These are phyloP conservation scores for Sporothrix variecibatus DNA, from an alignment of 2,329 filamentous ascomycete genomes.

Conservation along the genomic window DNA sequence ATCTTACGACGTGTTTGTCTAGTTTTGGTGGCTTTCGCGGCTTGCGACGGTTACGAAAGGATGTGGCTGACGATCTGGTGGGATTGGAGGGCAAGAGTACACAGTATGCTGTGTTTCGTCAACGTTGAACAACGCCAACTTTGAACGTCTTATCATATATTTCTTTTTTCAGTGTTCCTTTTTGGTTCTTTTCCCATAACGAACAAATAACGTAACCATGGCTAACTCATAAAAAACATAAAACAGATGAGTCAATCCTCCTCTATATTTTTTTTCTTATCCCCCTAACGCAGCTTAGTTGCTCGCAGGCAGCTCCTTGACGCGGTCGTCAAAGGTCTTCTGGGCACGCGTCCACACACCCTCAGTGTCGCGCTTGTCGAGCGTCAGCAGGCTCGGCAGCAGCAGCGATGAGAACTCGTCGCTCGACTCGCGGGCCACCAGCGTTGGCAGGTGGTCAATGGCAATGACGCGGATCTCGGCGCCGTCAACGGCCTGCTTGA, in stretches of 20 bases:
- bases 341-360: conserved; percentile 85
- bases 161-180: neutral
- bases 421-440: conserved; percentile 82
- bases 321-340: conserved; percentile 82
- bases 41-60: neutral
- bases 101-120: neutral
- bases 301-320: conserved; percentile 40
- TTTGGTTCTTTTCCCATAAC: neutral
- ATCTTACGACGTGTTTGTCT: neutral
- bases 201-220: neutral
- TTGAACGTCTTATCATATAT: neutral
- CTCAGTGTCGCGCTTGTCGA: conserved; percentile 72
- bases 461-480: conserved; percentile 76
- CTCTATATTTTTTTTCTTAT: neutral
- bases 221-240: neutral
- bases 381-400: conserved; percentile 72
- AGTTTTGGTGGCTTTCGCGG: neutral
- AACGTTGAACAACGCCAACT: neutral
- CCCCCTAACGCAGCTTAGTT: neutral
- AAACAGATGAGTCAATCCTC: neutral
- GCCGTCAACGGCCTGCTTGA: conserved; percentile 47
- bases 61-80: neutral
- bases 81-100: neutral
- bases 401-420: conserved; percentile 80
- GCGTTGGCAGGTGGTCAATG: conserved; percentile 81